phyloP scores from a whole-genome alignment of 345 rosid species.

The Lenwebbia sp. region DNA sequence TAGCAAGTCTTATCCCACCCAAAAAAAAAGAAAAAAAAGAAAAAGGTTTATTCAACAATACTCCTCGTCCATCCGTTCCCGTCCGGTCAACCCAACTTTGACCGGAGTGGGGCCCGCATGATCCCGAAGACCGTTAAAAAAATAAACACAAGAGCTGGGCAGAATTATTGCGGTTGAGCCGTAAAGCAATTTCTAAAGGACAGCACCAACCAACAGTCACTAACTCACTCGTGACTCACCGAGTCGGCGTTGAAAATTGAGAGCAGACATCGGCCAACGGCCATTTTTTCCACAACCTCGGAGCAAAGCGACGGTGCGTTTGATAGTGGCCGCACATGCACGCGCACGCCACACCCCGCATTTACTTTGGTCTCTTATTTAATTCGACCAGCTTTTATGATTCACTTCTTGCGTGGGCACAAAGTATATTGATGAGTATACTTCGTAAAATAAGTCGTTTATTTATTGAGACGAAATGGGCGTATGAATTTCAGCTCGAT shows the following conservation, averaged over 20 bases:
- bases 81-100: not conserved
- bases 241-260: not conserved
- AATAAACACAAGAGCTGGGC: not conserved
- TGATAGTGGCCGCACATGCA: not conserved
- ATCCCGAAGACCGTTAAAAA: not conserved
- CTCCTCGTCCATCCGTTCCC: not conserved
- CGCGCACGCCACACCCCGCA: not conserved
- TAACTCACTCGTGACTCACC: not conserved
- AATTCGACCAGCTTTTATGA: not conserved
- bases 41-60: not conserved
- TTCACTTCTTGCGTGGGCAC: not conserved
- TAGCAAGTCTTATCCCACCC: no score
- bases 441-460: no score
- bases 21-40: fast-evolving
- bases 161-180: not conserved
- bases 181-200: not conserved
- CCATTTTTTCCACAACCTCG: not conserved
- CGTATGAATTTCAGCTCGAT: not conserved
- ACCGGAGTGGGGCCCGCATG: not conserved
- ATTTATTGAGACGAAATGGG: not conserved
- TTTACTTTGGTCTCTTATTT: not conserved
- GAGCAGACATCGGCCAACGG: not conserved
- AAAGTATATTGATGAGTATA: no score
- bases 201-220: not conserved
- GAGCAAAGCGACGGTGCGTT: not conserved